Percentiles rank a stretch among this genome's conserved stretches.
Evolutionary conservation across 352 stramenopile genomes (phyloP).

Genomic region (Pythium grandisporangium): DNA sequence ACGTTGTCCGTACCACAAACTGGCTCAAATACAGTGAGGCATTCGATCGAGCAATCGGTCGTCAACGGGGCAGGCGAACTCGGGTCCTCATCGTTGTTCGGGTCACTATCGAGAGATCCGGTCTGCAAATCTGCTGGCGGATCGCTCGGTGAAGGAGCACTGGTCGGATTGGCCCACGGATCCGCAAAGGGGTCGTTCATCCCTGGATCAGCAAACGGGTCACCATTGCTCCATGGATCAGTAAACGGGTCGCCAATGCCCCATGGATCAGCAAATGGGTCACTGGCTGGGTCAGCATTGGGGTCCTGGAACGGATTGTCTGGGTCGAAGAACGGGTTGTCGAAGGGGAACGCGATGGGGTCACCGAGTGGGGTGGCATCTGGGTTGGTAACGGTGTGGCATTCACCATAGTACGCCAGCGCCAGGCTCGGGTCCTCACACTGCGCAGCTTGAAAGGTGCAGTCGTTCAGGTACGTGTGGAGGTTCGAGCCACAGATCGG

Average conservation of each 20-base stretch:
- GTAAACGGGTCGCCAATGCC: too few relatives aligned
- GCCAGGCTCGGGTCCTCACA: background rate
- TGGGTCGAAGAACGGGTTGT: background rate
- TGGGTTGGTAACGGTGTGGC: conserved; percentile 8
- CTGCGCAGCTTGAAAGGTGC: conserved; percentile 1
- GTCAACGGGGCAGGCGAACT: too few relatives aligned
- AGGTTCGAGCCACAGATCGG: background rate
- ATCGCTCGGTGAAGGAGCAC: background rate
- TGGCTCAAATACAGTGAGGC: conserved; percentile 7
- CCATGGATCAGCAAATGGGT: background rate
- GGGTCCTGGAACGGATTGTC: background rate
- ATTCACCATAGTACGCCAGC: background rate
- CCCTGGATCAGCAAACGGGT: background rate
- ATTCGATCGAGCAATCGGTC: conserved; percentile 10
- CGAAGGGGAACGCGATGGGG: background rate
- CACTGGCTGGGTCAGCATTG: background rate
- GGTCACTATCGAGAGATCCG: background rate
- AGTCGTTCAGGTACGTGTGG: conserved; percentile 9
- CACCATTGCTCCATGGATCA: too few relatives aligned
- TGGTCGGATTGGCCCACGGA: background rate
- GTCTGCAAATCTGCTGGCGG: background rate
- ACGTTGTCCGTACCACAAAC: conserved; percentile 13
- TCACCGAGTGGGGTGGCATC: background rate
- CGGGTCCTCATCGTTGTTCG: conserved; percentile 1
- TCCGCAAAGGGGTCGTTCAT: background rate